Percentiles rank a stretch among this genome's conserved stretches.
These are phyloP conservation scores for Apiotrichum laibachii DNA, from an alignment of 1,284 basidiomycete genomes.

Conservation along the genomic window DNA sequence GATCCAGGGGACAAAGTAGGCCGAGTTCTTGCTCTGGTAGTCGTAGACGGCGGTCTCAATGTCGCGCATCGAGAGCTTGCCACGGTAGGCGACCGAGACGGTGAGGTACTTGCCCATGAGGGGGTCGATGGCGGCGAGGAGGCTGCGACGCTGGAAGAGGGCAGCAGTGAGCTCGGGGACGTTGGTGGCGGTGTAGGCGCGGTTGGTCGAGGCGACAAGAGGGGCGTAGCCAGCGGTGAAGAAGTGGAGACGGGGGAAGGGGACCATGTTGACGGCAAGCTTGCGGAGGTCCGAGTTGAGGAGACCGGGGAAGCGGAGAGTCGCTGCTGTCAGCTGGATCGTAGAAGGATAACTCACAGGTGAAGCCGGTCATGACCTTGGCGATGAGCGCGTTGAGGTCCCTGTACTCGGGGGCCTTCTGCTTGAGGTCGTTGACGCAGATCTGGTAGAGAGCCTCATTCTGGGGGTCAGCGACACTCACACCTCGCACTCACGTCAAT, in stretches of 20 bases:
- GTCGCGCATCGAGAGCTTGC: constrained; percentile 45
- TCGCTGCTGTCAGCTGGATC: constrained; percentile 30
- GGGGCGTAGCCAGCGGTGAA: constrained; percentile 85
- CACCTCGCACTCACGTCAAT: constrained; percentile 52
- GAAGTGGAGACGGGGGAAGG: constrained; percentile 91
- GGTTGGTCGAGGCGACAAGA: constrained; percentile 63
- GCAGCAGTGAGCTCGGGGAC: constrained; percentile 43
- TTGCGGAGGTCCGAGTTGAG: constrained; percentile 92
- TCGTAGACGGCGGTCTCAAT: constrained; percentile 44
- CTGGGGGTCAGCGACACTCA: constrained; percentile 52
- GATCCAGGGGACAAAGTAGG: constrained; percentile 46
- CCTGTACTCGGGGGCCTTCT: constrained; percentile 66
- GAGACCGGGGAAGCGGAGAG: constrained; percentile 68
- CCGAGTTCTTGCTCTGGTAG: constrained; percentile 47
- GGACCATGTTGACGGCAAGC: constrained; percentile 86
- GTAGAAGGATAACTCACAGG: constrained; percentile 25
- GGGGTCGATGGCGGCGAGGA: constrained; percentile 44
- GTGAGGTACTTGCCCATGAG: constrained; percentile 48
- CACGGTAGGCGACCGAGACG: constrained; percentile 45
- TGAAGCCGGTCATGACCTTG: constrained; percentile 51
- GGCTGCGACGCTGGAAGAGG: constrained; percentile 36
- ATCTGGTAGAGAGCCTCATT: constrained; percentile 95
- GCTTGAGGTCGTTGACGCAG: constrained; percentile 69
- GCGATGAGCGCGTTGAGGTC: constrained; percentile 71
- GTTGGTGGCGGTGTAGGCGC: constrained; percentile 56